Conservation (phyloP, 257 asterid species). For the Gardenia jasminoides region DNA sequence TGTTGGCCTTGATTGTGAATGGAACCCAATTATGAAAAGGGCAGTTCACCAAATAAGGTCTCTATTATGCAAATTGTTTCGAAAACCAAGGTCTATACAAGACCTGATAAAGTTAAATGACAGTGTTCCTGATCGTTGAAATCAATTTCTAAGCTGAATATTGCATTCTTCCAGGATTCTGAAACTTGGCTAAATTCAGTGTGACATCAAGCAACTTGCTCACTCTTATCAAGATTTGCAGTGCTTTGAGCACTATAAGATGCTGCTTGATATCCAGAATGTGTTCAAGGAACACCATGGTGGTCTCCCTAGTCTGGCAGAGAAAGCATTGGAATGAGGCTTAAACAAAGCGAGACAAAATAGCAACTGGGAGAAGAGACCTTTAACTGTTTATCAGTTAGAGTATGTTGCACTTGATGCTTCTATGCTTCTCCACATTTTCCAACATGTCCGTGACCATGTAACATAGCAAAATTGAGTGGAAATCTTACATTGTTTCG, state of each 20-base stretch:
- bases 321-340: constrained; percentile 79
- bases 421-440: constrained; percentile 83
- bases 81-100: constrained; percentile 70
- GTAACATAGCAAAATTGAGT: no score
- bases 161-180: constrained; percentile 75
- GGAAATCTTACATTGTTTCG: constrained; percentile 50
- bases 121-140: constrained; percentile 59
- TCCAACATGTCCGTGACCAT: constrained; percentile 61
- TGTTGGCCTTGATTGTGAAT: constrained; percentile 91
- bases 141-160: constrained; percentile 69
- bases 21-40: constrained; percentile 94
- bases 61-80: no score
- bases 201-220: constrained; percentile 74
- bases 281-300: constrained; percentile 76
- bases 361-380: constrained; percentile 98
- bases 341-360: constrained; percentile 90
- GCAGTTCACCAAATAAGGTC: no score
- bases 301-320: constrained; percentile 88
- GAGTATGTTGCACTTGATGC: constrained; percentile 99
- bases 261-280: constrained; percentile 93
- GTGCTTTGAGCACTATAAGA: constrained; percentile 78
- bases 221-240: constrained; percentile 68
- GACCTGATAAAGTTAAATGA: constrained; percentile 80
- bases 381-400: constrained; percentile 74
- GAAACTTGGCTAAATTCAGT: constrained; percentile 94